A percentile compares a stretch with the other conserved stretches of the same genome.
Conservation (phyloP, 208 protist species). For the Leishmania mexicana region DNA sequence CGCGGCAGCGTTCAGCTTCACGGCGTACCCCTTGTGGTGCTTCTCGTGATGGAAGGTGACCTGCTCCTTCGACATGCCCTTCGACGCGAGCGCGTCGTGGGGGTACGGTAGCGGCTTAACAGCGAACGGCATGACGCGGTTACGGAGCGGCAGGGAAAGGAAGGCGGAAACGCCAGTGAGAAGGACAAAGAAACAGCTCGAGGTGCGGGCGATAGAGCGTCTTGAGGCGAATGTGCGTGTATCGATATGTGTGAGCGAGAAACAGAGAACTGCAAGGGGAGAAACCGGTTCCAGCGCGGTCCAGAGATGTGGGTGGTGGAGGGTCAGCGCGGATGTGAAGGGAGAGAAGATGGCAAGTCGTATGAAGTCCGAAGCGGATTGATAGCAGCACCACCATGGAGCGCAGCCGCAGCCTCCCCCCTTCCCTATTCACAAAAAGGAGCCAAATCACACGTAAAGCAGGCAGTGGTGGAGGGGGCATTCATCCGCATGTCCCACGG, state of each 20-base stretch:
- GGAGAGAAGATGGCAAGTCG: not conserved
- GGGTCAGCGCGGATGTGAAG: not conserved
- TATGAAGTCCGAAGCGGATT: not conserved
- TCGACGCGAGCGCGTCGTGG: slow-evolving; percentile 76
- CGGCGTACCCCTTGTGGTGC: slow-evolving; percentile 92
- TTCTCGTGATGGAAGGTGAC: slow-evolving; percentile 93
- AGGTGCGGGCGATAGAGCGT: not conserved
- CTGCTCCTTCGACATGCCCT: slow-evolving; percentile 90
- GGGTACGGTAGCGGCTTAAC: slow-evolving; percentile 77
- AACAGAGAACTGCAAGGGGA: not conserved
- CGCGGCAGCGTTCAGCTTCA: slow-evolving; percentile 88
- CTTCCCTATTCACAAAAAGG: no score
- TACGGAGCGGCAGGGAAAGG: slow-evolving; percentile 92
- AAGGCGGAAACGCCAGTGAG: slow-evolving; percentile 1
- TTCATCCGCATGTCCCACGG: not conserved
- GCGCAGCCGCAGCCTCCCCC: not conserved
- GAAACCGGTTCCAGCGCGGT: not conserved
- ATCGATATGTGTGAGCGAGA: not conserved
- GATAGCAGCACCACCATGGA: not conserved
- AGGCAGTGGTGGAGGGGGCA: not conserved
- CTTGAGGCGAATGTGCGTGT: not conserved
- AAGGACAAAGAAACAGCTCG: slow-evolving; percentile 14
- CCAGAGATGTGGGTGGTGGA: not conserved
- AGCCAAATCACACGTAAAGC: not conserved
- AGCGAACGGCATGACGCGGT: slow-evolving; percentile 75